Conservation (phyloP, 1,284 basidiomycete species). For the Melanopsichium pennsylvanicum region DNA sequence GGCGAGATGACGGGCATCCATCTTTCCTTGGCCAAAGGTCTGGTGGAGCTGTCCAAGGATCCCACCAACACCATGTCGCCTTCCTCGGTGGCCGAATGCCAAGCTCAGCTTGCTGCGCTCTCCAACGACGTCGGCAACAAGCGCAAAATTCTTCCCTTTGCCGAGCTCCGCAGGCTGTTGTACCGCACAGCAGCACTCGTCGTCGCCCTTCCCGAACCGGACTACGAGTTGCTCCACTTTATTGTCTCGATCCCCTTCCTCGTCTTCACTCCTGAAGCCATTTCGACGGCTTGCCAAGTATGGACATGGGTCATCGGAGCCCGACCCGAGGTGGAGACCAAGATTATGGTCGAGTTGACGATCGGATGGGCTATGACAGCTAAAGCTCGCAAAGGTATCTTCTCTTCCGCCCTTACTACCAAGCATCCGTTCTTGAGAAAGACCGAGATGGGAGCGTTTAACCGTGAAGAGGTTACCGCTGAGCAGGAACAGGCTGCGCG, state of each 20-base stretch:
- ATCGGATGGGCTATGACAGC: conserved; percentile 85
- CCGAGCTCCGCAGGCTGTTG: conserved; percentile 83
- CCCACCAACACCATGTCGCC: conserved; percentile 71
- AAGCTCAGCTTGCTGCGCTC: conserved; percentile 75
- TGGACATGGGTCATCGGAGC: conserved; percentile 97
- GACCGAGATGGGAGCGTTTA: conserved; percentile 87
- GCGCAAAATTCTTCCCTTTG: conserved; percentile 29
- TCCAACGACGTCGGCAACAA: conserved; percentile 69
- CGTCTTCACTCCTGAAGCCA: conserved; percentile 84
- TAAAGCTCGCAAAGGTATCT: conserved; percentile 72
- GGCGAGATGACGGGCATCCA: conserved; percentile 85
- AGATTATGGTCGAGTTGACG: conserved; percentile 83
- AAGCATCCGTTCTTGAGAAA: conserved; percentile 85
- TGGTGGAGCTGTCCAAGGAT: conserved; percentile 73
- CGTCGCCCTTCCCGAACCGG: conserved; percentile 69
- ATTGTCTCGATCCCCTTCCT: conserved; percentile 88
- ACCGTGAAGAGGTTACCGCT: conserved; percentile 83
- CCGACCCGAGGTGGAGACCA: conserved; percentile 78
- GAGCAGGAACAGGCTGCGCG: conserved; percentile 77
- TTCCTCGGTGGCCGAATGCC: conserved; percentile 74
- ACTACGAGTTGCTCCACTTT: conserved; percentile 85
- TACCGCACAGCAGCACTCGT: conserved; percentile 78
- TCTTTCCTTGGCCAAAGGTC: conserved; percentile 70
- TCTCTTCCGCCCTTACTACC: conserved; percentile 70
- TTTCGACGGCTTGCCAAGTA: conserved; percentile 86